Evolutionary conservation across 495 filamentous ascomycete species (phyloP).

Genomic region (Aspergillus funiculosus): DNA sequence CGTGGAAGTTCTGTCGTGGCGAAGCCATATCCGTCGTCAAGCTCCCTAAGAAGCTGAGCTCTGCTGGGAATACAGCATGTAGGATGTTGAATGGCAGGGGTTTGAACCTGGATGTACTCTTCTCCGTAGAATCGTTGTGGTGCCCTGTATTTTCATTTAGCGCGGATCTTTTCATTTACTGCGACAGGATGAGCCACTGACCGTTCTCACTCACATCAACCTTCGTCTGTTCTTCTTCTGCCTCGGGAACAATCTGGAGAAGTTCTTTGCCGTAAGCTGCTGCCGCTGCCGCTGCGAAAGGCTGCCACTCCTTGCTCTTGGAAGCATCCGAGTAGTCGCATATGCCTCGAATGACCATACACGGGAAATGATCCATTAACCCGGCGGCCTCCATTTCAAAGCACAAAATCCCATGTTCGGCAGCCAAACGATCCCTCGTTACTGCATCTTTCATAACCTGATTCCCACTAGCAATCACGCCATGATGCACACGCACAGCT

Average conservation of each 20-base stretch:
- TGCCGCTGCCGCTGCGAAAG: conserved; percentile 1
- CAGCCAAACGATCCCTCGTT: not conserved
- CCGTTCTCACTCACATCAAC: too few species aligned
- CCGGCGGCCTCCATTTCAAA: conserved; percentile 5
- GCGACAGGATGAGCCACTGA: too few species aligned
- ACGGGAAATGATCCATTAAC: not conserved
- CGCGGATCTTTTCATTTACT: too few species aligned
- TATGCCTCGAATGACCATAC: not conserved
- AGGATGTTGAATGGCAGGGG: not conserved
- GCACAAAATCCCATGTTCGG: not conserved
- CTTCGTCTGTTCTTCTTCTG: not conserved
- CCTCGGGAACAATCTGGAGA: not conserved
- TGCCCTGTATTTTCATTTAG: too few species aligned
- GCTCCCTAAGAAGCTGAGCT: not conserved
- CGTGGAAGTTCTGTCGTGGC: conserved; percentile 1
- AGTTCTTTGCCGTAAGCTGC: conserved; percentile 4
- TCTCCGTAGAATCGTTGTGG: not conserved
- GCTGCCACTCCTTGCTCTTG: not conserved
- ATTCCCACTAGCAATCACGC: not conserved
- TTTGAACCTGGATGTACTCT: not conserved
- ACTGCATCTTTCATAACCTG: not conserved
- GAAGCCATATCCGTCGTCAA: not conserved
- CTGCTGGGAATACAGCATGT: not conserved
- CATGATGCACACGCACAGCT: not conserved
- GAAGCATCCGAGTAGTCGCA: not conserved